Percentiles rank a stretch among this genome's conserved stretches.
Evolutionary conservation across 2,329 filamentous ascomycete genomes (phyloP).

Genomic region (Rutstroemia sp.): DNA sequence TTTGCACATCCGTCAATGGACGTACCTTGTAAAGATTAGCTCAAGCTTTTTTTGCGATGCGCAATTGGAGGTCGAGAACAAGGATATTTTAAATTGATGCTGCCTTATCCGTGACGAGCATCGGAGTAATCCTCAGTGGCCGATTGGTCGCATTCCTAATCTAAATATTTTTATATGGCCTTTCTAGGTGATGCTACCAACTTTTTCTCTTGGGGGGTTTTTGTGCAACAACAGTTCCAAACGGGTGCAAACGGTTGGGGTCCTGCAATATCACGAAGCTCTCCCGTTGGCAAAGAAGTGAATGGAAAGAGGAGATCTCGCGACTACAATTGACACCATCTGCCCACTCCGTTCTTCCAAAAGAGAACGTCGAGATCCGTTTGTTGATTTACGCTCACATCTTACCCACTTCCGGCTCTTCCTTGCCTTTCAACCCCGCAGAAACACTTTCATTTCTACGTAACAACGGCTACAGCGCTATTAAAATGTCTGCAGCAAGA

Average conservation of each 20-base stretch:
- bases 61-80: background rate
- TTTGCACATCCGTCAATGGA: conserved; percentile 4
- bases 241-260: background rate
- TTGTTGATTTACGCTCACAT: background rate
- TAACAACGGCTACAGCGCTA: background rate
- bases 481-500: conserved; percentile 14
- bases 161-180: conserved; percentile 7
- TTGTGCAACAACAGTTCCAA: background rate
- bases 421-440: background rate
- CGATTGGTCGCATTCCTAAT: conserved; percentile 1
- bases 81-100: background rate
- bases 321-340: background rate
- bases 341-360: background rate
- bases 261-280: background rate
- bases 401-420: conserved; percentile 2
- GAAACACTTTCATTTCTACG: background rate
- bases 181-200: background rate
- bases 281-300: too few relatives aligned
- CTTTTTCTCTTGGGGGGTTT: background rate
- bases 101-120: conserved; percentile 2
- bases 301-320: too few relatives aligned
- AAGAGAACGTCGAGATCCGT: background rate
- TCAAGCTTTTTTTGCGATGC: background rate
- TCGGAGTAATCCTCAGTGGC: conserved; percentile 2
- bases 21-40: background rate